phyloP scores from a whole-genome alignment of 345 rosid genomes.

The Hevea brasiliensis region DNA sequence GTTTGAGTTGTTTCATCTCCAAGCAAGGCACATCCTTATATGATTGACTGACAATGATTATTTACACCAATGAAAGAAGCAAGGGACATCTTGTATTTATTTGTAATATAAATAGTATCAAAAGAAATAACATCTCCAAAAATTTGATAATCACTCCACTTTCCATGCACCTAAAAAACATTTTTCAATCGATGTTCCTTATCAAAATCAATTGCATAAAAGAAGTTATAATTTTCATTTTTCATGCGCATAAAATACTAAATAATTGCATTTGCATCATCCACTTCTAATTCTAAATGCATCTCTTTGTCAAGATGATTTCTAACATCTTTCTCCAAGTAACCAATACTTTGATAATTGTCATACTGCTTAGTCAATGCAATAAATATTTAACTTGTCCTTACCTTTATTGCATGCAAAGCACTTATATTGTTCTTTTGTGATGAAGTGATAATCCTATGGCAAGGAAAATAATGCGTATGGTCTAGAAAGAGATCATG shows the following conservation, averaged over 20 bases:
- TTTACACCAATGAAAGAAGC: slow-evolving; percentile 49
- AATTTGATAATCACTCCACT: slow-evolving; percentile 41
- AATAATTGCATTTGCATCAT: slow-evolving; percentile 43
- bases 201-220: slow-evolving; percentile 46
- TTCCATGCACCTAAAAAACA: slow-evolving; percentile 50
- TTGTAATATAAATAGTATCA: slow-evolving; percentile 47
- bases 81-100: slow-evolving; percentile 43
- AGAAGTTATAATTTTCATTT: slow-evolving; percentile 45
- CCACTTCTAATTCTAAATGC: slow-evolving; percentile 41
- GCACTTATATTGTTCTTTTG: not conserved
- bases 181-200: slow-evolving; percentile 44
- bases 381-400: too few species aligned
- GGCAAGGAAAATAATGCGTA: not conserved
- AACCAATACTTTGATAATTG: slow-evolving; percentile 32
- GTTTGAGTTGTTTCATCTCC: slow-evolving; percentile 47
- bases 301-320: slow-evolving; percentile 36
- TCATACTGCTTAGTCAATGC: slow-evolving; percentile 49
- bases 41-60: slow-evolving; percentile 46
- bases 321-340: slow-evolving; percentile 22
- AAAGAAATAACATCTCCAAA: slow-evolving; percentile 48
- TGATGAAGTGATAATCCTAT: not conserved
- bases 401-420: not conserved
- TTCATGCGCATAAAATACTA: slow-evolving; percentile 51
- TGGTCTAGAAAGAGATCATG: not conserved
- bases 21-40: slow-evolving; percentile 47